A percentile compares a stretch with the other conserved stretches of the same genome.
These are phyloP conservation scores for Chlamydomonas eustigma DNA, from an alignment of 139 green algal species.

Conservation along the genomic window DNA sequence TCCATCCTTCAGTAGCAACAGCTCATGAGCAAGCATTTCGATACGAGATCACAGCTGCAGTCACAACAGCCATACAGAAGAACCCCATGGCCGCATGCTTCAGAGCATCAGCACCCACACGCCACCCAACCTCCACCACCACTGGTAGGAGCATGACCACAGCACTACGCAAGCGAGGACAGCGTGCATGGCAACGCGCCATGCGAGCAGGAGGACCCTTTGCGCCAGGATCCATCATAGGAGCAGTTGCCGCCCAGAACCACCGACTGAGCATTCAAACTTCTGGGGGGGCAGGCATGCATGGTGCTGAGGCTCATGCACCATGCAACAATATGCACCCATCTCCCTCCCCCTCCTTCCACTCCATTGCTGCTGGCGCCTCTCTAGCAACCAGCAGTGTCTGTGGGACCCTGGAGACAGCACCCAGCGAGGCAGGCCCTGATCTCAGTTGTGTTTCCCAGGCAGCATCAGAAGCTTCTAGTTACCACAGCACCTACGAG, in stretches of 20 bases:
- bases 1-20: not conserved
- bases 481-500: slow-evolving; percentile 10
- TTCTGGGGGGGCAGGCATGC: not conserved
- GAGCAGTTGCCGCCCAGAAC: not conserved
- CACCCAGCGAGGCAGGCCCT: not conserved
- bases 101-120: not conserved
- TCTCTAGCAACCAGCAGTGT: slow-evolving; percentile 1
- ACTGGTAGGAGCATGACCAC: not conserved
- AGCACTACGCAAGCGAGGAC: not conserved
- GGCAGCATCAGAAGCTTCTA: not conserved
- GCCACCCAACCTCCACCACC: not conserved
- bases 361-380: not conserved
- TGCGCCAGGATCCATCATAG: slow-evolving; percentile 2
- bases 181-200: not conserved
- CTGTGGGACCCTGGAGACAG: not conserved
- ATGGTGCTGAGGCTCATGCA: too few relatives aligned
- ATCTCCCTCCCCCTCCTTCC: not conserved
- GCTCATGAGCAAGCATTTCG: not conserved
- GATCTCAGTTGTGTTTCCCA: not conserved
- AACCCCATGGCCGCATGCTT: not conserved
- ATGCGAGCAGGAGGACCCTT: slow-evolving; percentile 7
- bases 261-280: not conserved
- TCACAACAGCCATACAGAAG: not conserved
- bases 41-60: not conserved
- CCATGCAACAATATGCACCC: too few relatives aligned